These are phyloP conservation scores for Daldinia sp. DNA, from an alignment of 2,329 filamentous ascomycete species.

Conservation along the genomic window DNA sequence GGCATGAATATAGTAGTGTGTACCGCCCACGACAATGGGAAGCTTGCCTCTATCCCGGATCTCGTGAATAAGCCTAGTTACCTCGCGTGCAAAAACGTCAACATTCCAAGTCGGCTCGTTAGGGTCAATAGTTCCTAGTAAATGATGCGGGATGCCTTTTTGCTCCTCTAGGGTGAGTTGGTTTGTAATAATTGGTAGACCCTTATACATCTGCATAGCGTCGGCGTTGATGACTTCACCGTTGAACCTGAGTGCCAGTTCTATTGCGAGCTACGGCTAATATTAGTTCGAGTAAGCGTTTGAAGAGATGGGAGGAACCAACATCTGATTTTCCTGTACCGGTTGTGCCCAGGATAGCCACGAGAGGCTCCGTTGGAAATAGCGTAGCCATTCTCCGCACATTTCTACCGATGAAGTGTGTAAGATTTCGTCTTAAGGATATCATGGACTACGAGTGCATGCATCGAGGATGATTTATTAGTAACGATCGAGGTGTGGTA, in stretches of 20 bases:
- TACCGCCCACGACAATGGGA: constrained; percentile 92
- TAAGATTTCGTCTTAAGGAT: neutral
- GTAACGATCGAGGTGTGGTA: neutral
- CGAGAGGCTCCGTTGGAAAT: constrained; percentile 65
- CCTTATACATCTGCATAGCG: constrained; percentile 96
- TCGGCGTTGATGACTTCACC: constrained; percentile 97
- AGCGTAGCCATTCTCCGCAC: constrained; percentile 50
- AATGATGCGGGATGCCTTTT: constrained; percentile 83
- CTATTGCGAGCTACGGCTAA: constrained; percentile 78
- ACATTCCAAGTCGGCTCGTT: constrained; percentile 86
- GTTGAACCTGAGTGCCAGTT: constrained; percentile 81
- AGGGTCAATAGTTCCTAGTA: constrained; percentile 80
- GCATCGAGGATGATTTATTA: neutral
- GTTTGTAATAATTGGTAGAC: constrained; percentile 93
- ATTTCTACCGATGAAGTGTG: constrained; percentile 34
- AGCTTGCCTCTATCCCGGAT: constrained; percentile 81
- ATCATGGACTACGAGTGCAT: constrained; percentile 11
- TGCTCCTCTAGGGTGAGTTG: constrained; percentile 81
- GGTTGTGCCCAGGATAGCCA: constrained; percentile 87
- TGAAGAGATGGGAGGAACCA: constrained; percentile 41
- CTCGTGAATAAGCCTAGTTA: constrained; percentile 73
- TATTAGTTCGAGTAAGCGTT: constrained; percentile 17
- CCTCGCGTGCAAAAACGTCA: constrained; percentile 76
- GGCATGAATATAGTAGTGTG: constrained; percentile 93
- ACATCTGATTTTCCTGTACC: constrained; percentile 74